phyloP scores from a whole-genome alignment of 192 early-diverging fungal species.

The Coemansia sp. region DNA sequence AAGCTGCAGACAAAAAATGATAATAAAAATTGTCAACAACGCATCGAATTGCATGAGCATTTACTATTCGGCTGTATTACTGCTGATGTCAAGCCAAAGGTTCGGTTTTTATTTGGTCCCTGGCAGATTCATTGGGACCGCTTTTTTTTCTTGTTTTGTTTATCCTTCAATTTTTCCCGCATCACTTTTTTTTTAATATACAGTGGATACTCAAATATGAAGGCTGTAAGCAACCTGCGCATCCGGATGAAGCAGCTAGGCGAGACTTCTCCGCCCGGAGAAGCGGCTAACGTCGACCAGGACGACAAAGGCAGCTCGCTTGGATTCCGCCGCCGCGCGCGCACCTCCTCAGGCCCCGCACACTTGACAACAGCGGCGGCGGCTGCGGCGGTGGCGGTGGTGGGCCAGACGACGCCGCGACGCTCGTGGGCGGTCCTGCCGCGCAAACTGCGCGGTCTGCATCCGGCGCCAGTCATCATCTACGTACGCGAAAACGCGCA shows the following conservation, averaged over 20 bases:
- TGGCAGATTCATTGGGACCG: too few species aligned
- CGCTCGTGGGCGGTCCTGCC: conserved; percentile 37
- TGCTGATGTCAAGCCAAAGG: not conserved
- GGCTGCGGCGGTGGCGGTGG: not conserved
- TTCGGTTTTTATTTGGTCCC: too few species aligned
- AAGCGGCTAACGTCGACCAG: not conserved
- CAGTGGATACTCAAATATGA: conserved; percentile 15
- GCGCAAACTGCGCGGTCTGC: conserved; percentile 50
- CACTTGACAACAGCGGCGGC: not conserved
- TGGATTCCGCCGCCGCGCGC: conserved; percentile 35
- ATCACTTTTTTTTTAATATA: not conserved
- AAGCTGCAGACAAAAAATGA: not conserved
- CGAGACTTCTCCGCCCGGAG: conserved; percentile 14
- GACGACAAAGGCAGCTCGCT: conserved; percentile 26
- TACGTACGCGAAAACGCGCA: conserved; percentile 42
- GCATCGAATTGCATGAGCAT: not conserved
- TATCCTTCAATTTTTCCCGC: not conserved
- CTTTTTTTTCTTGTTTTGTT: too few species aligned
- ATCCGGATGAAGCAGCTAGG: conserved; percentile 32
- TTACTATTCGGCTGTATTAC: not conserved
- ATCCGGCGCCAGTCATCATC: conserved; percentile 36
- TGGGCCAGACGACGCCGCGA: not conserved
- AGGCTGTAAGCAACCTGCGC: conserved; percentile 39
- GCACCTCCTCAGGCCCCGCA: not conserved
- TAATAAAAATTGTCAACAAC: not conserved